A percentile compares a stretch with the other conserved stretches of the same genome.
Conservation (phyloP, 2,329 filamentous ascomycete genomes). For the Pseudocercospora vitis region DNA sequence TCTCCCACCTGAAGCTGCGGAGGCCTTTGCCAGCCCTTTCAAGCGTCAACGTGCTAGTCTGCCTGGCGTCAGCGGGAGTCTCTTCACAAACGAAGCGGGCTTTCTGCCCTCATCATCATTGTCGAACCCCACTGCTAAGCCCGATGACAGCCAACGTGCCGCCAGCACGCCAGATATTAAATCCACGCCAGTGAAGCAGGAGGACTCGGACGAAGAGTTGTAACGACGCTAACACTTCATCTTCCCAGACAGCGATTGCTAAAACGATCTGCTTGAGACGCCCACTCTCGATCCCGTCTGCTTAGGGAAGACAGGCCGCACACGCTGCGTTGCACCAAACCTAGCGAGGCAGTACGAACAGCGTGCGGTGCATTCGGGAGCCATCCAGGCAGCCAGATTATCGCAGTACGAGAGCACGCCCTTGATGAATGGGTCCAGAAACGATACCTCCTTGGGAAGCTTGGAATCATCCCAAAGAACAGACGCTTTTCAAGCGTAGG, state of each 20-base stretch:
- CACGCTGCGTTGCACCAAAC: too few relatives aligned
- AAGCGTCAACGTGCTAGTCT: constrained; percentile 72
- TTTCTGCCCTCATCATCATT: constrained; percentile 22
- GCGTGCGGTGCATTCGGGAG: background rate
- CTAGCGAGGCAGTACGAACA: background rate
- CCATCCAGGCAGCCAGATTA: background rate
- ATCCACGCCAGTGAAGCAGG: constrained; percentile 25
- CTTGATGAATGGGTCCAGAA: background rate
- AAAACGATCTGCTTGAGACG: background rate
- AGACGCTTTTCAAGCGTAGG: background rate
- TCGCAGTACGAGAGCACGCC: background rate
- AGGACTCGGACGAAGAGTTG: constrained; percentile 49
- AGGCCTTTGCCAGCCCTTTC: constrained; percentile 66
- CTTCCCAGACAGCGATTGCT: background rate
- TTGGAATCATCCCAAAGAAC: background rate
- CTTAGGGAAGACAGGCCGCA: background rate
- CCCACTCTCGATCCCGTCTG: background rate
- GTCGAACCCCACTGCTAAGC: constrained; percentile 8
- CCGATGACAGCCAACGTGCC: constrained; percentile 37
- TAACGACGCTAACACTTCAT: constrained; percentile 31
- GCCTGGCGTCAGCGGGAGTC: constrained; percentile 37
- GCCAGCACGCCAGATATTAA: constrained; percentile 33
- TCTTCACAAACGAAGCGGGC: constrained; percentile 24
- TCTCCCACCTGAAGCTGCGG: constrained; percentile 43
- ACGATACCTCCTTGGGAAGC: background rate